A percentile compares a stretch with the other conserved stretches of the same genome.
Evolutionary conservation across 352 stramenopile species (phyloP).

Genomic region (Saprolegnia parasitica): DNA sequence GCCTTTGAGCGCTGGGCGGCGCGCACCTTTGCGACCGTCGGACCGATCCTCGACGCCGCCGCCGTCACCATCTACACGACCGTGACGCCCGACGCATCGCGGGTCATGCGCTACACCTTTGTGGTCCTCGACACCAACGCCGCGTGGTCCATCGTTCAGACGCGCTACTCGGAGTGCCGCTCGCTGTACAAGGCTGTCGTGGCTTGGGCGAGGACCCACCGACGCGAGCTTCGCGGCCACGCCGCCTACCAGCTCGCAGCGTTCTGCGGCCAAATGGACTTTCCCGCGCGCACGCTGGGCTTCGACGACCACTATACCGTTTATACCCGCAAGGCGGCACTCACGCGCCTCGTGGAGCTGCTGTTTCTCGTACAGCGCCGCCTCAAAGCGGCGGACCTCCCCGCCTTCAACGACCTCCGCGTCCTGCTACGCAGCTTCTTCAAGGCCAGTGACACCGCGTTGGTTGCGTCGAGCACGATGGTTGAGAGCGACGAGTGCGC

Average conservation of each 20-base stretch:
- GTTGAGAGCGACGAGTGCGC: background rate
- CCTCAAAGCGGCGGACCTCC: background rate
- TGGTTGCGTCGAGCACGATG: background rate
- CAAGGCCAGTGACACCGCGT: background rate
- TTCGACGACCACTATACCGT: slow-evolving; percentile 8
- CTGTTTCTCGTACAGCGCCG: background rate
- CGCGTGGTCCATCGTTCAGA: slow-evolving; percentile 11
- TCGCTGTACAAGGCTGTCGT: background rate
- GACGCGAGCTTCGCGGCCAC: background rate
- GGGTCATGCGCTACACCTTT: background rate
- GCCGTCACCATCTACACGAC: no score
- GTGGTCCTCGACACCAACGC: background rate
- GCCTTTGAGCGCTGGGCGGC: no score
- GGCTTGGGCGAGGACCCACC: background rate
- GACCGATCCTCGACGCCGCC: no score
- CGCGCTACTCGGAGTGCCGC: background rate
- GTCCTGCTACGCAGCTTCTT: background rate
- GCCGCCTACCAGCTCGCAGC: background rate
- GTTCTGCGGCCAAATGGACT: background rate
- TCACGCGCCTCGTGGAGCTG: slow-evolving; percentile 1
- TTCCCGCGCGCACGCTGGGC: background rate
- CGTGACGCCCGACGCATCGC: no score
- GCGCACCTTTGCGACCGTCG: no score
- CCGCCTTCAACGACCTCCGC: background rate
- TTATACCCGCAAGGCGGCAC: background rate